Percentiles rank a stretch among this genome's conserved stretches.
These are phyloP conservation scores for Dendrocalamus sinicus DNA, from an alignment of 176 grass and related monocot species.

Conservation along the genomic window DNA sequence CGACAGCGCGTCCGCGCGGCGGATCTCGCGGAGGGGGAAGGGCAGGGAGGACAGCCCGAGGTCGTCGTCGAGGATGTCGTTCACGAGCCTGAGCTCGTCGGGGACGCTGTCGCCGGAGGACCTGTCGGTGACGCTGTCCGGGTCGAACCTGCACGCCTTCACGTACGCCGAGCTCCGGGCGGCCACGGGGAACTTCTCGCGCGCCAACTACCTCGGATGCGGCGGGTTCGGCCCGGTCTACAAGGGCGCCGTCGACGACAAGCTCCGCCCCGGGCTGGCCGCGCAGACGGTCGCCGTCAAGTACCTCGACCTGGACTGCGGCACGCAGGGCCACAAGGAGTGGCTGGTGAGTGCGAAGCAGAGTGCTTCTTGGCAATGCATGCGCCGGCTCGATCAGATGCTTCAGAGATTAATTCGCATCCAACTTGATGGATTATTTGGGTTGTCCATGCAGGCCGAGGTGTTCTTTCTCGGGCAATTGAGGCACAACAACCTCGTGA, in stretches of 20 bases:
- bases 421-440: not conserved
- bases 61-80: slow-evolving; percentile 65
- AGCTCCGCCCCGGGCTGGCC: slow-evolving; percentile 56
- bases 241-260: slow-evolving; percentile 66
- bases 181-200: slow-evolving; percentile 63
- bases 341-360: slow-evolving; percentile 77
- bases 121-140: slow-evolving; percentile 67
- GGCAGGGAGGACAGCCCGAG: slow-evolving; percentile 27
- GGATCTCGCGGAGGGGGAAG: slow-evolving; percentile 32
- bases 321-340: slow-evolving; percentile 82
- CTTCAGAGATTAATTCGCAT: not conserved
- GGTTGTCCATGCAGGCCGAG: slow-evolving; percentile 57
- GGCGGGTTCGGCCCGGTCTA: slow-evolving; percentile 87
- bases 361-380: slow-evolving; percentile 30
- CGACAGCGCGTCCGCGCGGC: slow-evolving; percentile 1
- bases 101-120: slow-evolving; percentile 74
- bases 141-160: slow-evolving; percentile 83
- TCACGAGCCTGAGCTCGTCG: slow-evolving; percentile 71
- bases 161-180: slow-evolving; percentile 67
- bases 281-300: slow-evolving; percentile 79
- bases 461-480: slow-evolving; percentile 91
- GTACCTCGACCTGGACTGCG: slow-evolving; percentile 81
- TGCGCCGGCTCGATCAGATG: not conserved
- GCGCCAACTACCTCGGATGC: slow-evolving; percentile 76
- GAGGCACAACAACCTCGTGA: slow-evolving; percentile 74